Conservation (phyloP, 1,284 basidiomycete genomes). For the Tilletia setariae region DNA sequence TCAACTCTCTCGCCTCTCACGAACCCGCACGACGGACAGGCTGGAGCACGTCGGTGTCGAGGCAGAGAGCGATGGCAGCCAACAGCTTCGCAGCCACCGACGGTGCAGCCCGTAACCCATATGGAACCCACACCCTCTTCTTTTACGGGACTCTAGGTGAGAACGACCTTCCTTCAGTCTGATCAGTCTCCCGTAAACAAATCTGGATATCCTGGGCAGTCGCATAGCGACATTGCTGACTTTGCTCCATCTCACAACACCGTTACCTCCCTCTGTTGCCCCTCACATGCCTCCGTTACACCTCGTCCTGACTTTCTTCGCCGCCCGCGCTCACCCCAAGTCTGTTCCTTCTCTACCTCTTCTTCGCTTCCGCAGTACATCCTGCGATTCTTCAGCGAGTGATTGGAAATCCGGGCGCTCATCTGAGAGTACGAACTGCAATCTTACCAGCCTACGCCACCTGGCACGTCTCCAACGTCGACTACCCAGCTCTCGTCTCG, state of each 20-base stretch:
- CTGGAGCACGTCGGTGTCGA: background rate
- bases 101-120: background rate
- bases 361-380: too few relatives aligned
- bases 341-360: background rate
- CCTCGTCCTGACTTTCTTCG: background rate
- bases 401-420: conserved; percentile 26
- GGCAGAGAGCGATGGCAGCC: background rate
- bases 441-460: conserved; percentile 27
- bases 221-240: too few relatives aligned
- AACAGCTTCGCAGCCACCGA: background rate
- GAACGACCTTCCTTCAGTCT: background rate
- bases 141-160: conserved; percentile 38
- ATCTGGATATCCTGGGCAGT: too few relatives aligned
- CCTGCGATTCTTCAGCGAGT: conserved; percentile 32
- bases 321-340: too few relatives aligned
- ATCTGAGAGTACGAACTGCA: conserved; percentile 27
- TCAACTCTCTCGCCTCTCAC: background rate
- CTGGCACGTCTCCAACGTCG: conserved; percentile 29
- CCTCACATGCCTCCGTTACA: background rate
- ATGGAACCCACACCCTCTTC: conserved; percentile 24
- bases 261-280: background rate
- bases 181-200: background rate
- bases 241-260: background rate
- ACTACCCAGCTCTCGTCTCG: conserved; percentile 34
- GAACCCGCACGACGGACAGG: background rate